These are phyloP conservation scores for Balakata baccata DNA, from an alignment of 345 rosid genomes.

Conservation along the genomic window DNA sequence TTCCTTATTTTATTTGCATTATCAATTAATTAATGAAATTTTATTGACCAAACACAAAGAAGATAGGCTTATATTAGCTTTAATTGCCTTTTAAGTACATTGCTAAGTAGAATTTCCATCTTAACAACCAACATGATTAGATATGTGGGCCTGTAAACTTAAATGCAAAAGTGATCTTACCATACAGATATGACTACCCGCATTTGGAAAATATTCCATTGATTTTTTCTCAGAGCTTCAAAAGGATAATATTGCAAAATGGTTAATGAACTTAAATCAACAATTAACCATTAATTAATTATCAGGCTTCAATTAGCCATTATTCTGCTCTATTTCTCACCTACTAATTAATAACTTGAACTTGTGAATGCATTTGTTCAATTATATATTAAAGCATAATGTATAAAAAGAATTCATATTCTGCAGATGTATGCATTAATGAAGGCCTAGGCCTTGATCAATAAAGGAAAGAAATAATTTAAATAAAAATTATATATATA, in stretches of 20 bases:
- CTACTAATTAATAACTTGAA: neutral
- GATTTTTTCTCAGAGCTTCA: constrained; percentile 19
- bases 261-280: constrained; percentile 15
- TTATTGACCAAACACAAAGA: constrained; percentile 19
- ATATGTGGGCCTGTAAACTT: constrained; percentile 50
- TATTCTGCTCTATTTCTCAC: neutral
- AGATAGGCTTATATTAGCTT: constrained; percentile 23
- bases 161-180: constrained; percentile 35
- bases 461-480: neutral
- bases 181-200: constrained; percentile 40
- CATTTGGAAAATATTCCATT: constrained; percentile 29
- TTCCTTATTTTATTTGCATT: neutral
- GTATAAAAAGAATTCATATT: neutral
- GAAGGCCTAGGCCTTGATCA: neutral
- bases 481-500: neutral
- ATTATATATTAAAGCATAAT: neutral
- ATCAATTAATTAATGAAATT: constrained; percentile 14
- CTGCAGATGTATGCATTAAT: neutral
- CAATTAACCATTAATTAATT: neutral
- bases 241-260: constrained; percentile 28
- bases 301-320: neutral
- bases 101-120: constrained; percentile 35
- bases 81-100: constrained; percentile 38
- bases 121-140: constrained; percentile 60
- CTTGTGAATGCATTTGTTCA: neutral